Base-by-base conservation (phyloP, 352 stramenopile species). In the Thraustochytrium sp. region DNA sequence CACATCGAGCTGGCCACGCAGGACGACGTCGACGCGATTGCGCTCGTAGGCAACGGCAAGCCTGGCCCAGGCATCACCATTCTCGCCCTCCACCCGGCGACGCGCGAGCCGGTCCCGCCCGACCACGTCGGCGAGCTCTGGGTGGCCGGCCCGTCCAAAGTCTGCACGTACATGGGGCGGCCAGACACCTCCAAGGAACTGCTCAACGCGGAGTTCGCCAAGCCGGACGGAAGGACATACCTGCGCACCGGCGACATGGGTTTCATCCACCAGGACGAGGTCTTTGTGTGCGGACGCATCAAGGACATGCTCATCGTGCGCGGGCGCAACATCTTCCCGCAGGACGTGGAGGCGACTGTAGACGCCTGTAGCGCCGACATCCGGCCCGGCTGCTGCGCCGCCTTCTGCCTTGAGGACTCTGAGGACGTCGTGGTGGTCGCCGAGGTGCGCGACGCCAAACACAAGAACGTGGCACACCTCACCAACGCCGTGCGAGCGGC, bases 241-340 rank as follows among this genome's bases (percentile, higher is more conserved):
- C 86, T 99, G 9, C 90, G 91, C 73, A 98, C 96, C 2, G 97
- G 97, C 3, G 97, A 99, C 89, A 89, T 98, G 48, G 97, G 97
- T 3, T 98, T 99, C 85, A 82, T 99, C 2, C 94, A 98, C 85
- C 64, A 75, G 29, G 37, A 56, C n/a, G 38, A 88, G 84, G 85
- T 96, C 18, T 99, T 98, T 89, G 96, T 99, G 63, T 99, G 95
- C 88, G 97, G 97, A 8, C 91, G 97, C 51, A 92, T 98, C 63
- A 99, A 99, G 88, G 97, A 99, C 86, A 87, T 99, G 36, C 96
- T 99, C 75, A 99, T 99, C 87, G 92, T 99, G 56, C 91, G 94
- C 26, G 97, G 97, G 9, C 89, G 94, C 2, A 99, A 99, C 88
- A 94, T 99, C 86, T 99, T 99, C 86, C 97, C 97, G 16, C 96